phyloP scores from a whole-genome alignment of 495 filamentous ascomycete species.

The Penicillium alfredii region DNA sequence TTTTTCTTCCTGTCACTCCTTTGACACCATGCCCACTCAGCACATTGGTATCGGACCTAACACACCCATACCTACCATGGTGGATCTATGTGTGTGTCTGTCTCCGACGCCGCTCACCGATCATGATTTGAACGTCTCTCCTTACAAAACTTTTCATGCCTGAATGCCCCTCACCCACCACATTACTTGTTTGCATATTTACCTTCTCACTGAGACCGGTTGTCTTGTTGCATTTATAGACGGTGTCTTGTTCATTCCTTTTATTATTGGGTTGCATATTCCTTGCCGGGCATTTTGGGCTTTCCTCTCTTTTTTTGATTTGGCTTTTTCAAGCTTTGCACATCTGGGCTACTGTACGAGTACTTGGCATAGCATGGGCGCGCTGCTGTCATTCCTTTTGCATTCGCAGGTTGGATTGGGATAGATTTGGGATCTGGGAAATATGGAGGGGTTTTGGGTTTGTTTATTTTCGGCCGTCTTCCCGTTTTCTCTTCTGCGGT shows the following conservation, averaged over 20 bases:
- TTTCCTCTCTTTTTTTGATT: constrained; percentile 33
- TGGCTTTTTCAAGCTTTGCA: constrained; percentile 7
- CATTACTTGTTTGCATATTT: constrained; percentile 14
- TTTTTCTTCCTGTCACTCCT: constrained; percentile 38
- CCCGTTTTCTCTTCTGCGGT: not conserved
- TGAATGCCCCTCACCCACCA: constrained; percentile 28
- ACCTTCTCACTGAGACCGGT: constrained; percentile 10
- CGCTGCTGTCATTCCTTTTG: constrained; percentile 44
- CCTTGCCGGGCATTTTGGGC: constrained; percentile 32
- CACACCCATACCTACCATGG: constrained; percentile 12
- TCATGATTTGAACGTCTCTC: constrained; percentile 41
- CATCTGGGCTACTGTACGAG: constrained; percentile 34
- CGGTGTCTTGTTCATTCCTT: constrained; percentile 40
- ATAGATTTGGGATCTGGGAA: constrained; percentile 23
- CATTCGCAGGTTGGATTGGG: constrained; percentile 34
- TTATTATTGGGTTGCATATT: constrained; percentile 27
- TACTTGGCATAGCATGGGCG: constrained; percentile 41
- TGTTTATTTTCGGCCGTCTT: constrained; percentile 1
- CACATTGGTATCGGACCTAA: too few relatives aligned
- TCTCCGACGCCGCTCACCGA: constrained; percentile 5
- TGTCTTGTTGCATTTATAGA: constrained; percentile 29
- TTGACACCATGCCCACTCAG: constrained; percentile 30
- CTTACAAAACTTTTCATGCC: constrained; percentile 31
- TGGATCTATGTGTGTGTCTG: constrained; percentile 2
- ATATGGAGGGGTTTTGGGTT: constrained; percentile 12